Evolutionary conservation across 495 filamentous ascomycete species (phyloP).

Genomic region (Aspergillus bridgeri): DNA sequence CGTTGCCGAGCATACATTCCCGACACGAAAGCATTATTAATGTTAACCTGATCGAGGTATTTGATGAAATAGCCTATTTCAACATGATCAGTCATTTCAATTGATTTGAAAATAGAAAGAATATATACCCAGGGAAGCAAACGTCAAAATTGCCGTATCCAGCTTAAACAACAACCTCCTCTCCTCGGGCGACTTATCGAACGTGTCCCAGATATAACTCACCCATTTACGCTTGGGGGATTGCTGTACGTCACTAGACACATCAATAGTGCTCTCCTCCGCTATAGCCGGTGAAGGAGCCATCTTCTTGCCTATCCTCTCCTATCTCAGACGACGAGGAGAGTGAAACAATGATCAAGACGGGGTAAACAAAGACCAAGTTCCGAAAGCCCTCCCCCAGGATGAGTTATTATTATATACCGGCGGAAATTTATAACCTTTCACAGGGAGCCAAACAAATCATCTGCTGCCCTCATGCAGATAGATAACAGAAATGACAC

Average conservation of each 20-base stretch:
- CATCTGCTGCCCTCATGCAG: too few relatives aligned
- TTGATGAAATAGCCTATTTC: slow-evolving; percentile 55
- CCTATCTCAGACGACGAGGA: neutral
- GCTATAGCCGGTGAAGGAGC: slow-evolving; percentile 13
- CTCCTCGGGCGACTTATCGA: slow-evolving; percentile 59
- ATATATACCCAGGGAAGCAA: slow-evolving; percentile 45
- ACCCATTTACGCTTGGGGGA: slow-evolving; percentile 35
- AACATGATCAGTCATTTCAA: neutral
- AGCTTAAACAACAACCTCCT: slow-evolving; percentile 58
- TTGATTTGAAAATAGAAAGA: neutral
- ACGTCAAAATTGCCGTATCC: slow-evolving; percentile 53
- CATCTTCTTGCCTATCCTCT: neutral
- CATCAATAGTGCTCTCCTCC: slow-evolving; percentile 16
- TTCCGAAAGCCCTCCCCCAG: too few relatives aligned
- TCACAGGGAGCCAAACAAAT: too few relatives aligned
- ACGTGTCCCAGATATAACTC: slow-evolving; percentile 56
- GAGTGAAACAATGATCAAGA: too few relatives aligned
- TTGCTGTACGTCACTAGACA: slow-evolving; percentile 19
- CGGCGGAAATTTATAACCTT: too few relatives aligned
- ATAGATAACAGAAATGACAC: neutral
- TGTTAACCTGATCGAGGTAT: slow-evolving; percentile 55
- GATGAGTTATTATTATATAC: too few relatives aligned
- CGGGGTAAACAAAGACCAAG: too few relatives aligned
- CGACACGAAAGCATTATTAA: slow-evolving; percentile 54
- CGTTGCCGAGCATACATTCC: slow-evolving; percentile 34